Conservation (phyloP, 2,329 filamentous ascomycete species). For the Rachicladosporium sp. region DNA sequence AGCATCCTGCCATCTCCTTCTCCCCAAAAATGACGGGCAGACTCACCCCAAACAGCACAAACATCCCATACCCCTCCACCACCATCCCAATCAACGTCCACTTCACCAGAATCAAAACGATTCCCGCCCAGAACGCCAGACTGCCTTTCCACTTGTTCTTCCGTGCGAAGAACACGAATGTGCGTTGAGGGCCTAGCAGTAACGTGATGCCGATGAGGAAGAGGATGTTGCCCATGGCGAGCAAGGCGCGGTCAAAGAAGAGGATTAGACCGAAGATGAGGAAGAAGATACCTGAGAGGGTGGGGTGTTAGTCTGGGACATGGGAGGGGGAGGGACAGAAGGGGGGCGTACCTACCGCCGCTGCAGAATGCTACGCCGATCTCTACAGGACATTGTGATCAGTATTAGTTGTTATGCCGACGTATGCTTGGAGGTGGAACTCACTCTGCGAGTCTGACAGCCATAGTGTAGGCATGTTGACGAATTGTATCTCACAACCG, state of each 20-base stretch:
- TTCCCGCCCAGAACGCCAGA: conserved; percentile 71
- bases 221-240: conserved; percentile 96
- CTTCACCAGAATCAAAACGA: conserved; percentile 71
- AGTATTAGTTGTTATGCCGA: conserved; percentile 3
- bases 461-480: conserved; percentile 81
- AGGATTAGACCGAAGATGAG: conserved; percentile 96
- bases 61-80: conserved; percentile 84
- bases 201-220: conserved; percentile 97
- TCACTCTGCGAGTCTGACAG: conserved; percentile 88
- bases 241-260: conserved; percentile 85
- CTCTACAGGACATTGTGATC: conserved; percentile 42
- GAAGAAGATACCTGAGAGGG: conserved; percentile 63
- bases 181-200: conserved; percentile 87
- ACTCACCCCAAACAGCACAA: conserved; percentile 66
- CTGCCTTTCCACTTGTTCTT: conserved; percentile 88
- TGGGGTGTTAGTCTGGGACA: too few relatives aligned
- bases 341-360: conserved; percentile 48
- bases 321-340: too few relatives aligned
- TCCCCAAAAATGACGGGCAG: neutral
- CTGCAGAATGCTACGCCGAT: conserved; percentile 96
- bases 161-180: conserved; percentile 84
- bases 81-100: conserved; percentile 89
- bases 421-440: conserved; percentile 23
- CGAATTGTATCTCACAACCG: too few relatives aligned
- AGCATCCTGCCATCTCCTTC: too few relatives aligned